phyloP scores from a whole-genome alignment of 768 basidiomycete genomes.

The Clavaria fumosa region DNA sequence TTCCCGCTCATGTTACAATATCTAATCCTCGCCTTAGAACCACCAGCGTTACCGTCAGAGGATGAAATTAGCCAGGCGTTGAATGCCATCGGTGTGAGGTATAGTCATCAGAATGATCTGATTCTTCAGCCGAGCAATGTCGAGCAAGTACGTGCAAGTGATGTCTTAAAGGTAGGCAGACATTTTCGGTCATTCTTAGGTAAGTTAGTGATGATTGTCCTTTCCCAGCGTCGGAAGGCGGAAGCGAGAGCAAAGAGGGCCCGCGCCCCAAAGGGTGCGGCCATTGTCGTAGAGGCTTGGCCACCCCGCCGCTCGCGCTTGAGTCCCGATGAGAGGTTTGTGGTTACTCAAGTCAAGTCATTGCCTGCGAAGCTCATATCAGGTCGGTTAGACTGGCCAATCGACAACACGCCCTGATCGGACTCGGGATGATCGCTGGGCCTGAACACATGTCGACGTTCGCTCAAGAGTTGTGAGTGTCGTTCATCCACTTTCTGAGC shows the following conservation, averaged over 20 bases:
- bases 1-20: not conserved
- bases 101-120: slow-evolving; percentile 63
- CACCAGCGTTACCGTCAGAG: slow-evolving; percentile 25
- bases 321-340: slow-evolving; percentile 34
- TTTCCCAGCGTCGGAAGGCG: too few relatives aligned
- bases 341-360: not conserved
- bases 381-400: slow-evolving; percentile 27
- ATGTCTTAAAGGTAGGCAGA: slow-evolving; percentile 32
- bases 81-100: slow-evolving; percentile 45
- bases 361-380: slow-evolving; percentile 1
- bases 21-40: slow-evolving; percentile 17
- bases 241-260: slow-evolving; percentile 12
- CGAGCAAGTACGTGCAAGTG: slow-evolving; percentile 46
- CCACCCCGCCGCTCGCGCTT: too few relatives aligned
- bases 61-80: slow-evolving; percentile 39
- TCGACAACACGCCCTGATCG: slow-evolving; percentile 46
- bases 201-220: too few relatives aligned
- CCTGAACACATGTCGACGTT: slow-evolving; percentile 39
- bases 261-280: too few relatives aligned
- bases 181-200: too few relatives aligned
- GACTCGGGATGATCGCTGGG: slow-evolving; percentile 40
- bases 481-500: not conserved
- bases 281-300: too few relatives aligned
- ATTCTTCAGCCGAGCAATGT: slow-evolving; percentile 52
- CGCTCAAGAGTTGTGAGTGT: slow-evolving; percentile 52